phyloP scores from a whole-genome alignment of 1,284 basidiomycete species.

The Heterobasidion parviporum region DNA sequence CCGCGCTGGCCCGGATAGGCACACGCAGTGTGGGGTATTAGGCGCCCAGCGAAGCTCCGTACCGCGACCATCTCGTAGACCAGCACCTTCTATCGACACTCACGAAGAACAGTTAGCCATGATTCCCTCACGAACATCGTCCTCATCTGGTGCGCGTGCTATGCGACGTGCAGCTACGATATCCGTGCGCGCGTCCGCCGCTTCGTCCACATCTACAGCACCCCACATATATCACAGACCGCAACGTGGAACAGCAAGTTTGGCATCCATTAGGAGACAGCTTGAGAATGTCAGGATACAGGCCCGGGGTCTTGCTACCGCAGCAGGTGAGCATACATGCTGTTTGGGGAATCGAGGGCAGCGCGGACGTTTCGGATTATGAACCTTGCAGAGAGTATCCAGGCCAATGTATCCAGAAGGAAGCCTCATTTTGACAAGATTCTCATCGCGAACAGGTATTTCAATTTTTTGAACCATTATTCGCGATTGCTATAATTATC shows the following conservation, averaged over 20 bases:
- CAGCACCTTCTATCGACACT: not conserved
- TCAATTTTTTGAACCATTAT: too few relatives aligned
- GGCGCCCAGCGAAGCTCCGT: not conserved
- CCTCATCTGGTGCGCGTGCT: slow-evolving; percentile 1
- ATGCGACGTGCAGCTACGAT: slow-evolving; percentile 4
- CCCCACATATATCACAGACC: not conserved
- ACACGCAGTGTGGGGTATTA: not conserved
- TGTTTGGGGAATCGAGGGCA: too few relatives aligned
- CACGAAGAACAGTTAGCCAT: slow-evolving; percentile 1
- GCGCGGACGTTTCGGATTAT: not conserved
- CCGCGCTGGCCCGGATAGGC: too few relatives aligned
- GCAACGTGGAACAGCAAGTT: not conserved
- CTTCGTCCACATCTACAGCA: not conserved
- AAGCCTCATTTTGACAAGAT: slow-evolving; percentile 75
- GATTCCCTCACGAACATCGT: slow-evolving; percentile 8
- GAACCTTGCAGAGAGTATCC: not conserved
- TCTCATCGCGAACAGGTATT: slow-evolving; percentile 75
- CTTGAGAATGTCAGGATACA: not conserved
- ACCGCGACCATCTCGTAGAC: not conserved
- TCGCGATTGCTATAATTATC: not conserved
- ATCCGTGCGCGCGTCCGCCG: not conserved
- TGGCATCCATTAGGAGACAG: not conserved
- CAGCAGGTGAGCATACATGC: slow-evolving; percentile 7
- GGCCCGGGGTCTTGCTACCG: slow-evolving; percentile 12
- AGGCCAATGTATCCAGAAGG: slow-evolving; percentile 6